phyloP scores from a whole-genome alignment of 2,329 filamentous ascomycete species.

The Trichophyton benhamiae region DNA sequence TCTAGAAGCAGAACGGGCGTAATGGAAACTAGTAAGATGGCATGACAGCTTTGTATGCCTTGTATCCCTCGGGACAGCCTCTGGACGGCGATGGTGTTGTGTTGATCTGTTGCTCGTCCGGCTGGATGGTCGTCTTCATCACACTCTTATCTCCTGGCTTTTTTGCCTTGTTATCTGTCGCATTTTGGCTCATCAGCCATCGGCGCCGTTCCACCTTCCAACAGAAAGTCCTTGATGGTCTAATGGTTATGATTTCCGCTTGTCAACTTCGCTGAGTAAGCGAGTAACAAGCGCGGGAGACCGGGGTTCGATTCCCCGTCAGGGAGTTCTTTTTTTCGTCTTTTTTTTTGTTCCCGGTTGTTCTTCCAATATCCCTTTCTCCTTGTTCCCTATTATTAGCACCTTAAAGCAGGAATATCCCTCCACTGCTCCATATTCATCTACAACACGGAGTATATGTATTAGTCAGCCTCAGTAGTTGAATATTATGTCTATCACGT shows the following conservation, averaged over 20 bases:
- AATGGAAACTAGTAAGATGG: neutral
- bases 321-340: slow-evolving; percentile 6
- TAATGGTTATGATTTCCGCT: slow-evolving; percentile 13
- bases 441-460: no score
- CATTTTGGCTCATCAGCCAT: neutral
- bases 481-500: no score
- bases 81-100: no score
- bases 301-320: slow-evolving; percentile 15
- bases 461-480: no score
- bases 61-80: no score
- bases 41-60: neutral
- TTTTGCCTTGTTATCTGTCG: neutral
- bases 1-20: neutral
- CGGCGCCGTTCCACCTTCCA: neutral
- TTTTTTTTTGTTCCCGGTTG: neutral
- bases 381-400: no score
- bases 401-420: no score
- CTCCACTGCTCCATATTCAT: no score
- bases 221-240: slow-evolving; percentile 10
- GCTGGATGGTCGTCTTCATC: no score
- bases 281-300: slow-evolving; percentile 11
- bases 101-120: no score
- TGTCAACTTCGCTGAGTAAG: slow-evolving; percentile 5
- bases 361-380: no score
- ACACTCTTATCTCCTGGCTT: neutral